Conservation (phyloP, 2,329 filamentous ascomycete species). For the Pseudocercospora ulei region DNA sequence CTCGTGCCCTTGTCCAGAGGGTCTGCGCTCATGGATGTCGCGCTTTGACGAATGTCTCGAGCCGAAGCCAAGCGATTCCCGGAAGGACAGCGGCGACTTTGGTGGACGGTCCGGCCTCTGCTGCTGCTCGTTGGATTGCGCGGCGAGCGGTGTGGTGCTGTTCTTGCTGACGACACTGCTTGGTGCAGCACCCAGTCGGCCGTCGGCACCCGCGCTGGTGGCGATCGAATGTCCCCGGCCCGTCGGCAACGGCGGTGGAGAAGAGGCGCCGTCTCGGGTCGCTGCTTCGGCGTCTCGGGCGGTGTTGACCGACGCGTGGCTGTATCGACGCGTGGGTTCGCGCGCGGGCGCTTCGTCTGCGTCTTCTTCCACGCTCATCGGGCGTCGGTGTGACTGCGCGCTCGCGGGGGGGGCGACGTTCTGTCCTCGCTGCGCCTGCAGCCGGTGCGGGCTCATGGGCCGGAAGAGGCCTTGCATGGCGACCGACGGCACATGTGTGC, state of each 20-base stretch:
- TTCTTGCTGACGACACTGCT: conserved; percentile 58
- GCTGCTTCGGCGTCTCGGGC: conserved; percentile 32
- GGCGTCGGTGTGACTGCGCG: conserved; percentile 10
- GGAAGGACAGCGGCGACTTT: conserved; percentile 25
- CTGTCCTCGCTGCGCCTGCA: conserved; percentile 76
- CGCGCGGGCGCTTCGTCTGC: conserved; percentile 17
- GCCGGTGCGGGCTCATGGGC: conserved; percentile 89
- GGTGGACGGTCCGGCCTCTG: conserved; percentile 23
- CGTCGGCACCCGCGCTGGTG: conserved; percentile 14
- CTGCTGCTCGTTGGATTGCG: conserved; percentile 11
- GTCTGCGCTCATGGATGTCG: conserved; percentile 16
- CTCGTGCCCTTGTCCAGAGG: conserved; percentile 34
- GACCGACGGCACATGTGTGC: conserved; percentile 81
- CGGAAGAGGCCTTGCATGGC: conserved; percentile 87
- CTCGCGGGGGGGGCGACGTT: conserved; percentile 24
- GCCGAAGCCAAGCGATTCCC: conserved; percentile 27
- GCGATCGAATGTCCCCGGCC: conserved; percentile 69
- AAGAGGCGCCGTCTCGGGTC: conserved; percentile 36
- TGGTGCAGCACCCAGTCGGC: conserved; percentile 9
- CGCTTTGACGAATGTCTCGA: conserved; percentile 20
- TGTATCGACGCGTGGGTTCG: conserved; percentile 47
- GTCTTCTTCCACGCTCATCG: conserved; percentile 19
- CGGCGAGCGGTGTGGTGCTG: conserved; percentile 66
- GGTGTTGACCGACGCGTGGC: conserved; percentile 48
- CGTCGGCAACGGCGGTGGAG: conserved; percentile 46